These are phyloP conservation scores for Fomitopsis pinicola DNA, from an alignment of 1,284 basidiomycete species.

Conservation along the genomic window DNA sequence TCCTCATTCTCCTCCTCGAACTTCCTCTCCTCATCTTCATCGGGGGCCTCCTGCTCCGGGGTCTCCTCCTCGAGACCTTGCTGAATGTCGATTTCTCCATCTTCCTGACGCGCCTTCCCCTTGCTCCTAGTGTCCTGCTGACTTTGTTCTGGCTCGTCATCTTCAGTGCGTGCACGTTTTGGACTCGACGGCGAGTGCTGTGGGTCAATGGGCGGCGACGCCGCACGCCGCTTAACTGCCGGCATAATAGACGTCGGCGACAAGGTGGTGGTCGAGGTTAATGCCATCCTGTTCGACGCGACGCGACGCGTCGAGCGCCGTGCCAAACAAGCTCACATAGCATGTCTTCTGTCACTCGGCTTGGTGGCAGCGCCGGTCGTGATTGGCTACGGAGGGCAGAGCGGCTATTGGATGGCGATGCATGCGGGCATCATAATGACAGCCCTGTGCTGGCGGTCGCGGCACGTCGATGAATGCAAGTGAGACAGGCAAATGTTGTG, in stretches of 20 bases:
- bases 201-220: conserved; percentile 28
- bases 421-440: neutral
- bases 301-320: conserved; percentile 21
- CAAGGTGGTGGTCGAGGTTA: neutral
- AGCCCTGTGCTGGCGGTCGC: neutral
- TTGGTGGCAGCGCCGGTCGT: neutral
- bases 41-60: conserved; percentile 29
- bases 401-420: neutral
- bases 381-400: neutral
- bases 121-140: conserved; percentile 26
- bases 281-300: conserved; percentile 8
- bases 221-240: conserved; percentile 30
- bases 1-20: conserved; percentile 60
- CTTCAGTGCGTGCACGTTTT: conserved; percentile 41
- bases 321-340: neutral
- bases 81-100: conserved; percentile 30
- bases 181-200: conserved; percentile 25
- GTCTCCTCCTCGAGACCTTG: conserved; percentile 33
- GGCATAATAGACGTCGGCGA: conserved; percentile 24
- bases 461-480: neutral
- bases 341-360: neutral
- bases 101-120: conserved; percentile 28
- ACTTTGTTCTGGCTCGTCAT: conserved; percentile 31
- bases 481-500: neutral
- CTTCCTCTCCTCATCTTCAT: conserved; percentile 48